These are phyloP conservation scores for Clavispora phyllophila DNA, from an alignment of 805 yeast species.

Conservation along the genomic window DNA sequence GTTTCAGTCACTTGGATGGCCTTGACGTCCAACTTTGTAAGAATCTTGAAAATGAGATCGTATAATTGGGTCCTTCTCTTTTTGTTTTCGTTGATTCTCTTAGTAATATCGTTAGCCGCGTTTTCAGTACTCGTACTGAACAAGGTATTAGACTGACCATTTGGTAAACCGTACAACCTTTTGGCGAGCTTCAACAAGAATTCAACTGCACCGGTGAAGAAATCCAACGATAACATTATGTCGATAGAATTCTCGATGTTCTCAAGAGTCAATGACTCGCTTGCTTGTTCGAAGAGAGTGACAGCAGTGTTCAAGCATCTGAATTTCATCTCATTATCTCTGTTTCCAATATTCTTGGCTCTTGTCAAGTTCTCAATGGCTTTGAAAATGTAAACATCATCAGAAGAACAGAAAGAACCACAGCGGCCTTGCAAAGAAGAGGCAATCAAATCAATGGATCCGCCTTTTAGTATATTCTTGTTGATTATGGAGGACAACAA, in stretches of 20 bases:
- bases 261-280: constrained; percentile 71
- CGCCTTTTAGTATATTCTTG: constrained; percentile 85
- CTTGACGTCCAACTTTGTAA: constrained; percentile 64
- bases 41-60: constrained; percentile 67
- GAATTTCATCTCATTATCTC: constrained; percentile 64
- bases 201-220: constrained; percentile 80
- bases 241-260: constrained; percentile 75
- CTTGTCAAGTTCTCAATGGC: constrained; percentile 88
- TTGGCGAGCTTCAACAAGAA: constrained; percentile 73
- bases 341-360: constrained; percentile 70
- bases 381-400: constrained; percentile 88
- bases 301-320: constrained; percentile 71
- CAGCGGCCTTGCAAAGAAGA: constrained; percentile 85
- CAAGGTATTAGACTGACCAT: constrained; percentile 2
- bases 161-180: constrained; percentile 39
- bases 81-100: constrained; percentile 11
- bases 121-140: constrained; percentile 6
- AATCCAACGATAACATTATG: constrained; percentile 72
- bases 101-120: constrained; percentile 5
- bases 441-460: constrained; percentile 86
- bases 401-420: constrained; percentile 90
- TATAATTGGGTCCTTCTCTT: constrained; percentile 43
- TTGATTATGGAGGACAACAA: constrained; percentile 84
- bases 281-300: constrained; percentile 70
- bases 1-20: constrained; percentile 43